These are phyloP conservation scores for Penicillium silybi DNA, from an alignment of 495 filamentous ascomycete species.

Conservation along the genomic window DNA sequence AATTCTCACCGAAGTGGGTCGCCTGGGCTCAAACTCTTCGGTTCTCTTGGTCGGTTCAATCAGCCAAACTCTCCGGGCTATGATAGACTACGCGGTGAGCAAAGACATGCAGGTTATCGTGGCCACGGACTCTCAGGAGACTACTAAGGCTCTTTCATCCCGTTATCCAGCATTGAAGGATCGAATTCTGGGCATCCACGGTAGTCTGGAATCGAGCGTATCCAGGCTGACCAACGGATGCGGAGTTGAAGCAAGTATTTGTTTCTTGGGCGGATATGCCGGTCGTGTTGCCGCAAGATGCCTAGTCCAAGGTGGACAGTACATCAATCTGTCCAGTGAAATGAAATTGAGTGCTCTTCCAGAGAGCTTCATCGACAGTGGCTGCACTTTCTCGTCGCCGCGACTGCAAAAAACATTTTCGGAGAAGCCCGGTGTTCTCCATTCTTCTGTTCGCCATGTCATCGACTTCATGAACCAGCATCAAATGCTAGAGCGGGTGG, in stretches of 20 bases:
- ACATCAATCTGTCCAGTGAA: conserved; percentile 20
- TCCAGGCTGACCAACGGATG: conserved; percentile 16
- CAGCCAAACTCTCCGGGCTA: conserved; percentile 16
- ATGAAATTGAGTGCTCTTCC: conserved; percentile 23
- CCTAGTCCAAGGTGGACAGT: conserved; percentile 15
- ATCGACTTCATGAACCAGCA: conserved; percentile 17
- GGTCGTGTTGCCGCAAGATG: conserved; percentile 19
- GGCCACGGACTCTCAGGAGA: conserved; percentile 11
- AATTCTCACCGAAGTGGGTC: conserved; percentile 11
- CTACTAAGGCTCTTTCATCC: conserved; percentile 2
- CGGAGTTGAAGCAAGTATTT: conserved; percentile 17
- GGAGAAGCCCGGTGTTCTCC: conserved; percentile 11
- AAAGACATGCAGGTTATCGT: conserved; percentile 14
- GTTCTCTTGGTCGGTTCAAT: conserved; percentile 15
- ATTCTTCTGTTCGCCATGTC: conserved; percentile 10
- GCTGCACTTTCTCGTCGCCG: conserved; percentile 17
- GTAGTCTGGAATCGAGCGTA: conserved; percentile 13
- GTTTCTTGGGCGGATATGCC: conserved; percentile 14
- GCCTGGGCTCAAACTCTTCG: conserved; percentile 8
- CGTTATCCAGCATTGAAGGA: conserved; percentile 11
- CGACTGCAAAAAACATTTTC: conserved; percentile 9
- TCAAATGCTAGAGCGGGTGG: conserved; percentile 9
- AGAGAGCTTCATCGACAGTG: conserved; percentile 17
- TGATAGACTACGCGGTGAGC: conserved; percentile 16
- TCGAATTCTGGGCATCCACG: conserved; percentile 5